Conservation (phyloP, 352 stramenopile species). For the Bremia lactucae region DNA sequence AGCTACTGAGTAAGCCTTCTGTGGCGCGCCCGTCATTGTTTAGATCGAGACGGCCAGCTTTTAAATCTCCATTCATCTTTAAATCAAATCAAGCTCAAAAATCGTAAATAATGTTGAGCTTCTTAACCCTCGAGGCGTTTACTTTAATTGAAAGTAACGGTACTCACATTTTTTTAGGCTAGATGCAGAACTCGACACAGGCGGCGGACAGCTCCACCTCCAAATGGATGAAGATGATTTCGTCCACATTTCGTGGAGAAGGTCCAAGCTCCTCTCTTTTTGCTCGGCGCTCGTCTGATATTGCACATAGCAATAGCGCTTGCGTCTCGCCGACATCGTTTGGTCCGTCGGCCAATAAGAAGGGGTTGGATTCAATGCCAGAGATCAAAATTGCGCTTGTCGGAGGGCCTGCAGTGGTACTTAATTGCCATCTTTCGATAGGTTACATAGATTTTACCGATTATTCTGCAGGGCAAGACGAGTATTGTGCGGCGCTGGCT, state of each 20-base stretch:
- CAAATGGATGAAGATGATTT: conserved; percentile 82
- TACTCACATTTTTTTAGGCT: too few species aligned
- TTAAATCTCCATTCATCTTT: too few species aligned
- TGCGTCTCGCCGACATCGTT: conserved; percentile 8
- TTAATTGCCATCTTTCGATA: too few species aligned
- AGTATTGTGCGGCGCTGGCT: conserved; percentile 73
- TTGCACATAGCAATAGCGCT: neutral
- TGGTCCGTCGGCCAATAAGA: conserved; percentile 14
- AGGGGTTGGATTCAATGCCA: conserved; percentile 31
- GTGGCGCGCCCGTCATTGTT: too few species aligned
- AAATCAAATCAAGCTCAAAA: too few species aligned
- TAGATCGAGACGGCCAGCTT: too few species aligned
- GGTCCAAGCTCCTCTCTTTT: conserved; percentile 28
- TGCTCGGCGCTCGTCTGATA: conserved; percentile 18
- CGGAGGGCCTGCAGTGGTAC: conserved; percentile 64
- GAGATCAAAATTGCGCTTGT: conserved; percentile 81
- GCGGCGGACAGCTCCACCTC: conserved; percentile 32
- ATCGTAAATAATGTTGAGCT: too few species aligned
- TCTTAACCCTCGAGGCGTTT: neutral
- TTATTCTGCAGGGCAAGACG: conserved; percentile 50
- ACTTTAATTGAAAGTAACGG: too few species aligned
- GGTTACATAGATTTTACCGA: neutral
- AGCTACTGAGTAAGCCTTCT: too few species aligned
- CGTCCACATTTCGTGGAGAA: conserved; percentile 65
- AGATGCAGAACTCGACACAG: conserved; percentile 6